Base-by-base conservation (phyloP, 805 yeast species). In the Metahyphopichia silvanorum region DNA sequence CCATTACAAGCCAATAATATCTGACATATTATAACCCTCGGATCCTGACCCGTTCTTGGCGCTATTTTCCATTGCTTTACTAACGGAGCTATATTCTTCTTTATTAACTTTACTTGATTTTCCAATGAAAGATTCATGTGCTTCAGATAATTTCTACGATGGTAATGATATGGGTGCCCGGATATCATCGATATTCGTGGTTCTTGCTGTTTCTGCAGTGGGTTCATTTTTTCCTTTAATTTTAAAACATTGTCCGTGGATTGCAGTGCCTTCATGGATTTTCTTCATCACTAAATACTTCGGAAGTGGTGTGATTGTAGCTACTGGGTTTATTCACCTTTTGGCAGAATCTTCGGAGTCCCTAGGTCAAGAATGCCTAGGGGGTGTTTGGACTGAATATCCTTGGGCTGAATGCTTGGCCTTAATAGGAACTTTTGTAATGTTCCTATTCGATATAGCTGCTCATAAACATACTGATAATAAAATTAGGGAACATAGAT, bases 271-370 rank as follows among this genome's bases (percentile, higher is more conserved):
- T 1, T 15, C 34, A 4, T 45, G 51, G 44, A 37, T 47, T n/a
- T 53, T 58, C 30, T 58, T 57, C 27, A 38, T 53, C 25, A 46
- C 56, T 19, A 38, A 52, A 29, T 57, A 53, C 42, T 39, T 60
- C 23, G 66, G 66, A 8, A 51, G 57, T 21, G 66, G 66, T 1
- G 65, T 60, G 17, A 60, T 60, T 32, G 45, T 59, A 4, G 63
- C 63, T 8, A 60, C 66, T 6, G 66, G 60, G 11, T 60, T 53
- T 31, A 52, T 60, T 21, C 66, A 60, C 32, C 44, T 60, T 22
- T 40, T 60, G 26, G 63, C 63, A 2, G 65, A 60, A 27, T 53
- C 62, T 2, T 39, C 44, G 17, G 40, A 38, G 20, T 44, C 50
- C 12, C 47, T 60, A 13, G 39, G 41, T 6, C 44, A 52, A 24